phyloP scores from a whole-genome alignment of 2,329 filamentous ascomycete species.

The Cordyceps farinosa region DNA sequence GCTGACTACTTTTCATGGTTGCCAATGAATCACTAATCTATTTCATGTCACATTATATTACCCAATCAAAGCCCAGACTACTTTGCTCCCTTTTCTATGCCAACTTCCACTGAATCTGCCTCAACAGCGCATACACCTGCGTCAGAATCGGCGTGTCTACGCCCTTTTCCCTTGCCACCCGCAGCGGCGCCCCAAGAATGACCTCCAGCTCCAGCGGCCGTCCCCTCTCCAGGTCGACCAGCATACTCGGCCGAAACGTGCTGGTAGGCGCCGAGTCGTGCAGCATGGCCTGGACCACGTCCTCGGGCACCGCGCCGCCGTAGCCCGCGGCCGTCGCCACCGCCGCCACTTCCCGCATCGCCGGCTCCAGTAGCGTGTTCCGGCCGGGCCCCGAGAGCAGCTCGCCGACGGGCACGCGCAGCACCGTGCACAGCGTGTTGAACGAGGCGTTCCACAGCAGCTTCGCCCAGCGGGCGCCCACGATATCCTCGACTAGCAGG shows the following conservation, averaged over 20 bases:
- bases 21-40: too few relatives aligned
- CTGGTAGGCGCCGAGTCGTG: constrained; percentile 13
- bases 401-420: constrained; percentile 15
- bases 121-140: constrained; percentile 10
- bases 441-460: constrained; percentile 6
- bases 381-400: constrained; percentile 5
- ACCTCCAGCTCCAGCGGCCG: constrained; percentile 15
- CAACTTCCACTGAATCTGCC: constrained; percentile 10
- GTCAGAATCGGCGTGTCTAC: constrained; percentile 9
- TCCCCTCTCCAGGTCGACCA: constrained; percentile 15
- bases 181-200: constrained; percentile 14
- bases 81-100: neutral
- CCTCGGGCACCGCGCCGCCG: constrained; percentile 9
- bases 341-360: constrained; percentile 12
- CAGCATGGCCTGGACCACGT: constrained; percentile 12
- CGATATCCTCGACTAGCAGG: constrained; percentile 18
- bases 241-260: constrained; percentile 14
- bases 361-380: constrained; percentile 14
- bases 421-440: constrained; percentile 5
- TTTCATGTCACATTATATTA: too few relatives aligned
- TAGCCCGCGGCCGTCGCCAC: constrained; percentile 13
- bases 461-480: constrained; percentile 8
- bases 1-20: too few relatives aligned
- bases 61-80: neutral
- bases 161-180: constrained; percentile 1